Evolutionary conservation across 805 yeast species (phyloP).

Genomic region (Barnettozyma botsteinii): DNA sequence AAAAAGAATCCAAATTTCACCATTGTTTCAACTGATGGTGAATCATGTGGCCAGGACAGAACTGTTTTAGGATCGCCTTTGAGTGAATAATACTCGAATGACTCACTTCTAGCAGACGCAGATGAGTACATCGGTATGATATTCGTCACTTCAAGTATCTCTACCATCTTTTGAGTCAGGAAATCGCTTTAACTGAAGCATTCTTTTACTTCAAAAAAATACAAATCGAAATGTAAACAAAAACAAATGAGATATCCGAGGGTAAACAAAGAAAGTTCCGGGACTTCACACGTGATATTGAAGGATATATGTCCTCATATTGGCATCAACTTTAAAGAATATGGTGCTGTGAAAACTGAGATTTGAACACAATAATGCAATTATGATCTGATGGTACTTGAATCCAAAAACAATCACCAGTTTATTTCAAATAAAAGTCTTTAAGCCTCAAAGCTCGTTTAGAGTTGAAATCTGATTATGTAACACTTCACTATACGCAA

Average conservation of each 20-base stretch:
- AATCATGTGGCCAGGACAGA: conserved; percentile 23
- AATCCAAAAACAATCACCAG: too few species aligned
- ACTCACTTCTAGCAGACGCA: conserved; percentile 3
- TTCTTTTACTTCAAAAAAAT: neutral
- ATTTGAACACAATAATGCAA: too few species aligned
- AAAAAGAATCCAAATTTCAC: conserved; percentile 59
- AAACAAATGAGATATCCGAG: conserved; percentile 4
- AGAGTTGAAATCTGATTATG: neutral
- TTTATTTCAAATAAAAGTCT: too few species aligned
- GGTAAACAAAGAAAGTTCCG: conserved; percentile 1
- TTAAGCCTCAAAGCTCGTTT: too few species aligned
- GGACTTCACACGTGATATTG: neutral
- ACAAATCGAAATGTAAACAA: conserved; percentile 6
- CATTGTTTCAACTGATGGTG: conserved; percentile 32
- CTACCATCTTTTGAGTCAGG: neutral
- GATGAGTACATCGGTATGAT: neutral
- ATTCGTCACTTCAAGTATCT: neutral
- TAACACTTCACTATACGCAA: too few species aligned
- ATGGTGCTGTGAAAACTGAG: too few species aligned
- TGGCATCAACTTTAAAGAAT: too few species aligned
- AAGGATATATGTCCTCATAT: too few species aligned
- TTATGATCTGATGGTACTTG: too few species aligned
- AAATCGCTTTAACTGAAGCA: neutral
- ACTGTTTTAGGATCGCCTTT: conserved; percentile 6
- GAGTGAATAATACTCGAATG: conserved; percentile 15